Conservation (phyloP, 352 stramenopile genomes). For the Pythium rishiriense region DNA sequence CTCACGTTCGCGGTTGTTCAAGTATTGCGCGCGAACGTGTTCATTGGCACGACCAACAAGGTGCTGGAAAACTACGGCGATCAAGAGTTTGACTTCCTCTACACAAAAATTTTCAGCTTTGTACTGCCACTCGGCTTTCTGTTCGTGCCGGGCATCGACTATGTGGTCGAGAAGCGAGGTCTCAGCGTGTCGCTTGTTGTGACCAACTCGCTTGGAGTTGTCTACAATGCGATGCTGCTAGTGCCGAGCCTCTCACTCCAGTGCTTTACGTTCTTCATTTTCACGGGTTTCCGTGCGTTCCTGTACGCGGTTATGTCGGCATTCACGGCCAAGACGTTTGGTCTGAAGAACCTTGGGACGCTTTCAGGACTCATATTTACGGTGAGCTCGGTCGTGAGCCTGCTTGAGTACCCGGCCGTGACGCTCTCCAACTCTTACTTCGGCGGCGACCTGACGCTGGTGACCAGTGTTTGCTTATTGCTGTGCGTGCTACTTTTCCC, state of each 20-base stretch:
- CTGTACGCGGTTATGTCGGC: slow-evolving; percentile 86
- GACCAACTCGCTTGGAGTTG: slow-evolving; percentile 65
- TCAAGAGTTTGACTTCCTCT: slow-evolving; percentile 54
- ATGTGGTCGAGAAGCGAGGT: slow-evolving; percentile 71
- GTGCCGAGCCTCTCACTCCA: slow-evolving; percentile 67
- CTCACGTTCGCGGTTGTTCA: slow-evolving; percentile 70
- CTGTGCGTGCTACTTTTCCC: slow-evolving; percentile 60
- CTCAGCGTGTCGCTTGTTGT: slow-evolving; percentile 70
- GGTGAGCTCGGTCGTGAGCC: slow-evolving; percentile 65
- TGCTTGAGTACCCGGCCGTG: slow-evolving; percentile 80
- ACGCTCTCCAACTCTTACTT: slow-evolving; percentile 67
- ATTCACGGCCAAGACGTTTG: slow-evolving; percentile 87
- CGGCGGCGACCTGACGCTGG: slow-evolving; percentile 49
- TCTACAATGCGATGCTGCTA: slow-evolving; percentile 76
- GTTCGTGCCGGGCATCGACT: slow-evolving; percentile 84
- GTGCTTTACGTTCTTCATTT: slow-evolving; percentile 73
- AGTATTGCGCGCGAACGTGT: slow-evolving; percentile 77
- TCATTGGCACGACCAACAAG: slow-evolving; percentile 88
- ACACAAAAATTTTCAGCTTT: slow-evolving; percentile 88
- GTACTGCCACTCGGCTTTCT: slow-evolving; percentile 81
- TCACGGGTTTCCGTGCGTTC: slow-evolving; percentile 84
- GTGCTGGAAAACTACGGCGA: slow-evolving; percentile 84
- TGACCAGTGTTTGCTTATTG: slow-evolving; percentile 57
- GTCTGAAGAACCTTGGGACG: slow-evolving; percentile 80
- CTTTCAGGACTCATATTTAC: slow-evolving; percentile 86